phyloP scores from a whole-genome alignment of 2,329 filamentous ascomycete species.

The Fusarium xyrophilum region DNA sequence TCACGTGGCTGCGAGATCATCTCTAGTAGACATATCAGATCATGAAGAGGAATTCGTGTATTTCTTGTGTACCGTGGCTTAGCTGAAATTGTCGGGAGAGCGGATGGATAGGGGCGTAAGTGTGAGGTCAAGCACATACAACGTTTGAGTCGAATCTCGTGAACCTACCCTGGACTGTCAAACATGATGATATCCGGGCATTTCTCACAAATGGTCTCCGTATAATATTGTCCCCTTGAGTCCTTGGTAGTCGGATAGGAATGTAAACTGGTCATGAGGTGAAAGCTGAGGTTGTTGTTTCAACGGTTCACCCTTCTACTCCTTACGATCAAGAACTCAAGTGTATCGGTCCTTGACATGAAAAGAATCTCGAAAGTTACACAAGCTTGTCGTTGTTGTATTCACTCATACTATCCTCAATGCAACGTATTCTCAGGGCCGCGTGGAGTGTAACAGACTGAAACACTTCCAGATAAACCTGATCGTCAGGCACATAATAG shows the following conservation, averaged over 20 bases:
- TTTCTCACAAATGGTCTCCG: background rate
- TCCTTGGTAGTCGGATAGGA: rapidly evolving
- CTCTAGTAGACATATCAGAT: background rate
- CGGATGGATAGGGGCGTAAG: background rate
- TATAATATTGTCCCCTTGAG: background rate
- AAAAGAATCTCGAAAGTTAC: background rate
- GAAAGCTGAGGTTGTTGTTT: rapidly evolving
- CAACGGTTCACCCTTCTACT: background rate
- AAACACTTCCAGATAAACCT: conserved; percentile 6
- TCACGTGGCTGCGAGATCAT: background rate
- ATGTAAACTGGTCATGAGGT: background rate
- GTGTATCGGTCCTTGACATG: rapidly evolving
- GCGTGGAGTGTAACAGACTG: conserved; percentile 12
- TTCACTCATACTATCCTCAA: background rate
- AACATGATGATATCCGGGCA: background rate
- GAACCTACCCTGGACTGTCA: background rate
- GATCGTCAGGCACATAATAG: conserved; percentile 12
- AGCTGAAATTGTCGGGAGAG: background rate
- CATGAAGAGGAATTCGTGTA: background rate
- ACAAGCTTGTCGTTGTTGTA: background rate
- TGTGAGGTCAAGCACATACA: background rate
- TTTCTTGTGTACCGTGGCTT: background rate
- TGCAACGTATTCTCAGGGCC: conserved; percentile 23
- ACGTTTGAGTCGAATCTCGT: background rate
- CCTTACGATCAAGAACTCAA: rapidly evolving